phyloP scores from a whole-genome alignment of 805 yeast genomes.

The Cyberlindnera maritima region DNA sequence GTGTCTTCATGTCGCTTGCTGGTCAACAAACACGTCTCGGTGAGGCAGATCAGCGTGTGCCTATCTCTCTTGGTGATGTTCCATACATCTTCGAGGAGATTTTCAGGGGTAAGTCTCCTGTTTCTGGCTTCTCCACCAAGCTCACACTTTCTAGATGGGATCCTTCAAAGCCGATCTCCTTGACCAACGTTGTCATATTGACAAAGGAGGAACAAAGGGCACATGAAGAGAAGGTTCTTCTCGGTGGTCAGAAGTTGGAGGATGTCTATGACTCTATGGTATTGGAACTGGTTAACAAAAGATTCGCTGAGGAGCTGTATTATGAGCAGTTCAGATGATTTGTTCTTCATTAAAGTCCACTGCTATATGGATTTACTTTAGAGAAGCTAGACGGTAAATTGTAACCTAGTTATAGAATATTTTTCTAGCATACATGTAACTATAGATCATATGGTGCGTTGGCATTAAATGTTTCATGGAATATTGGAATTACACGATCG shows the following conservation, averaged over 20 bases:
- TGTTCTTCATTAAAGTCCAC: too few relatives aligned
- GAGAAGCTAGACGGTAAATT: too few relatives aligned
- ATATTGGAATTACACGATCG: too few relatives aligned
- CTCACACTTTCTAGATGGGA: conserved; percentile 85
- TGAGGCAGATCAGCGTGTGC: conserved; percentile 68
- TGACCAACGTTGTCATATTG: conserved; percentile 82
- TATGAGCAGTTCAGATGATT: conserved; percentile 54
- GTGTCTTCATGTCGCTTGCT: conserved; percentile 75
- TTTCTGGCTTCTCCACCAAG: conserved; percentile 78
- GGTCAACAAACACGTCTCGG: conserved; percentile 86
- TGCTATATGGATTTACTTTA: too few relatives aligned
- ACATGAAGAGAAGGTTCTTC: conserved; percentile 76
- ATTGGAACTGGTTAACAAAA: conserved; percentile 50
- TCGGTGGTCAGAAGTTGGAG: conserved; percentile 58
- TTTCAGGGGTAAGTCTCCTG: conserved; percentile 87
- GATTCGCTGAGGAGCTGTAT: conserved; percentile 74
- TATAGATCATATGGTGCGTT: too few relatives aligned
- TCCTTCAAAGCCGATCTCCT: conserved; percentile 55
- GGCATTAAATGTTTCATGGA: too few relatives aligned
- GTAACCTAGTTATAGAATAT: too few relatives aligned
- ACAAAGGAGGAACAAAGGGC: conserved; percentile 80
- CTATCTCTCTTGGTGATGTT: conserved; percentile 67
- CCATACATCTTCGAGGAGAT: conserved; percentile 88
- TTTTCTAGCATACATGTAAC: too few relatives aligned
- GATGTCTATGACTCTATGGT: conserved; percentile 65